phyloP scores from a whole-genome alignment of 2,329 filamentous ascomycete genomes.

The Apiospora rasikravindrae region DNA sequence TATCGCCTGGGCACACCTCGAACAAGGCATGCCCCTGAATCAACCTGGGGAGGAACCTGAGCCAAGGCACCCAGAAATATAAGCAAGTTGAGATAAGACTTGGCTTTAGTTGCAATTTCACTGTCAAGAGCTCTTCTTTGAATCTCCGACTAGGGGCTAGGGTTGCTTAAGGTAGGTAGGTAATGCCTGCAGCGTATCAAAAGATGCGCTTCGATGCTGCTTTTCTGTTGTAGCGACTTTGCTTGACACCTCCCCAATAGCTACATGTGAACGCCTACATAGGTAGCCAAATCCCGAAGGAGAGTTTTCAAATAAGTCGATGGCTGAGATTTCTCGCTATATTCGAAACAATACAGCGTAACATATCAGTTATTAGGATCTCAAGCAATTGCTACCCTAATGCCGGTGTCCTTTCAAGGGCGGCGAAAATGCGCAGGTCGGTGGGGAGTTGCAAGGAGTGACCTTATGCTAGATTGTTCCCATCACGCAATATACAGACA shows the following conservation, averaged over 20 bases:
- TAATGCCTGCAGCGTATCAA: neutral
- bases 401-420: neutral
- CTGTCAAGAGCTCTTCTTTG: too few species aligned
- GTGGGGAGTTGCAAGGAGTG: neutral
- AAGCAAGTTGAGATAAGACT: too few species aligned
- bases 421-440: neutral
- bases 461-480: too few species aligned
- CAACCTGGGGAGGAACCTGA: neutral
- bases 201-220: neutral
- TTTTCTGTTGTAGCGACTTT: neutral
- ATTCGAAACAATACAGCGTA: too few species aligned
- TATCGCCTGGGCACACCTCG: neutral
- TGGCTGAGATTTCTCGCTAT: too few species aligned
- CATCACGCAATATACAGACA: neutral
- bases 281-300: too few species aligned
- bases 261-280: neutral
- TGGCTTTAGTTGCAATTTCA: too few species aligned
- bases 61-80: neutral
- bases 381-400: too few species aligned
- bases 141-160: neutral
- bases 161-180: neutral
- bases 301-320: too few species aligned
- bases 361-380: too few species aligned
- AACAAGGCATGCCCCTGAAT: neutral
- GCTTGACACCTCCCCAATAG: neutral